Conservation (phyloP, 2,329 filamentous ascomycete genomes). For the Cercospora sesami region DNA sequence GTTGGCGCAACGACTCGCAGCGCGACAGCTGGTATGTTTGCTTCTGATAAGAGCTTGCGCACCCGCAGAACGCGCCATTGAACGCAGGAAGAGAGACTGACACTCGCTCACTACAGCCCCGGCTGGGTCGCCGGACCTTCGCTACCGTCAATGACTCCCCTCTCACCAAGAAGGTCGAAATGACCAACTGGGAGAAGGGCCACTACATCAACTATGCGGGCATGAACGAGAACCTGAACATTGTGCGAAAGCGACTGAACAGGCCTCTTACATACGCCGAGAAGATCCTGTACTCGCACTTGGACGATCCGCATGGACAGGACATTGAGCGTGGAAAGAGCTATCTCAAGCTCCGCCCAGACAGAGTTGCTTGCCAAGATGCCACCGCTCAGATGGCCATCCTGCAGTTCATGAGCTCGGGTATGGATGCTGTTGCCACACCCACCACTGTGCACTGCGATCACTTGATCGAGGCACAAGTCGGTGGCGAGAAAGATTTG, state of each 20-base stretch:
- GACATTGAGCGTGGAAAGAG: slow-evolving; percentile 94
- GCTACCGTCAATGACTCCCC: slow-evolving; percentile 83
- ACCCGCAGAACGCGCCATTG: slow-evolving; percentile 16
- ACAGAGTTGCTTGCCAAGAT: slow-evolving; percentile 98
- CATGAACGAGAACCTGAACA: slow-evolving; percentile 94
- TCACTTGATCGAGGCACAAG: slow-evolving; percentile 97
- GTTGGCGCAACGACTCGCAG: slow-evolving; percentile 42
- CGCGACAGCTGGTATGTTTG: slow-evolving; percentile 44
- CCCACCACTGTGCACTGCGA: slow-evolving; percentile 97
- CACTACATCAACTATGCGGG: slow-evolving; percentile 99
- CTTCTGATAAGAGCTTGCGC: slow-evolving; percentile 22
- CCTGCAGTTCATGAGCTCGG: slow-evolving; percentile 98
- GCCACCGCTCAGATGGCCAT: slow-evolving; percentile 99
- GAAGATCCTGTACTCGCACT: slow-evolving; percentile 98
- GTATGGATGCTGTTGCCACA: slow-evolving; percentile 92
- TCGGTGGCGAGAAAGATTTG: slow-evolving; percentile 92
- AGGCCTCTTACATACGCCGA: slow-evolving; percentile 92
- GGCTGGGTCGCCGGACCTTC: slow-evolving; percentile 61
- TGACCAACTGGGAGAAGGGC: slow-evolving; percentile 93
- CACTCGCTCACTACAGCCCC: slow-evolving; percentile 29
- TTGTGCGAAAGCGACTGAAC: slow-evolving; percentile 79
- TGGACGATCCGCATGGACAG: slow-evolving; percentile 94
- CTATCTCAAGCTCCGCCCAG: slow-evolving; percentile 94
- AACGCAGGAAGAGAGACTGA: slow-evolving; percentile 22
- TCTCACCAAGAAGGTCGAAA: slow-evolving; percentile 93